Percentiles rank a stretch among this genome's conserved stretches.
phyloP scores from a whole-genome alignment of 345 rosid genomes.

The Rhodomyrtus tomentosa region DNA sequence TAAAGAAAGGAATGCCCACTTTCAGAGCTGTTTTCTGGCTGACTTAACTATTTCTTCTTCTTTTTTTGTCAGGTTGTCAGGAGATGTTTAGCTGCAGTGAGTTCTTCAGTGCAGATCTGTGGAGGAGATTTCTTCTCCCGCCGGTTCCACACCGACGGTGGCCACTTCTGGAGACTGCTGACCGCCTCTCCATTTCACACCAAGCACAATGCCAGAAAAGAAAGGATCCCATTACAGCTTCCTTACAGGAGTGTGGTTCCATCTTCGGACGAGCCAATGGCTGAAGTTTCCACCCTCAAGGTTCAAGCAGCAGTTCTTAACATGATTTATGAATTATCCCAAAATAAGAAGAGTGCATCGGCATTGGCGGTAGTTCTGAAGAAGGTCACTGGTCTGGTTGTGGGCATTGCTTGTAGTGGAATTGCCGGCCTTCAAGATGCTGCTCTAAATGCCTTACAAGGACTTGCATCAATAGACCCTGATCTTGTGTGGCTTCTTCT shows the following conservation, averaged over 20 bases:
- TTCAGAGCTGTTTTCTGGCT: background rate
- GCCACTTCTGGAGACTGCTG: slow-evolving; percentile 76
- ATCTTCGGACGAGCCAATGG: slow-evolving; percentile 31
- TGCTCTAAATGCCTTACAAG: slow-evolving; percentile 53
- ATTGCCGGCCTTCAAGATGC: slow-evolving; percentile 56
- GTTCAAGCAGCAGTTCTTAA: slow-evolving; percentile 69
- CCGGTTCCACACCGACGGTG: slow-evolving; percentile 67
- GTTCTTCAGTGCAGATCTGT: slow-evolving; percentile 45
- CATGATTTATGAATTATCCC: slow-evolving; percentile 65
- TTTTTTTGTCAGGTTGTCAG: slow-evolving; percentile 37
- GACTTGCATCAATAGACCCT: slow-evolving; percentile 68
- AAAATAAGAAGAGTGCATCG: slow-evolving; percentile 50
- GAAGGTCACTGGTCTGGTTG: slow-evolving; percentile 75
- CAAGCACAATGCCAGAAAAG: slow-evolving; percentile 33
- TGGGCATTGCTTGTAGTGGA: slow-evolving; percentile 79
- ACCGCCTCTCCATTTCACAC: slow-evolving; percentile 53
- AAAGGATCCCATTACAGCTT: slow-evolving; percentile 42
- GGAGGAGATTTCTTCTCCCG: slow-evolving; percentile 96
- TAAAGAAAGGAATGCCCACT: background rate
- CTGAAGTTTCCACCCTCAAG: slow-evolving; percentile 69
- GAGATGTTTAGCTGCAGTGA: slow-evolving; percentile 49
- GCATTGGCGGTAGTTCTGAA: slow-evolving; percentile 66
- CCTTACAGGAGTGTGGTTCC: slow-evolving; percentile 47
- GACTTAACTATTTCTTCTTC: background rate
- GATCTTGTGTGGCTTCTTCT: slow-evolving; percentile 90